These are phyloP conservation scores for Xylaria longipes DNA, from an alignment of 495 filamentous ascomycete genomes.

Conservation along the genomic window DNA sequence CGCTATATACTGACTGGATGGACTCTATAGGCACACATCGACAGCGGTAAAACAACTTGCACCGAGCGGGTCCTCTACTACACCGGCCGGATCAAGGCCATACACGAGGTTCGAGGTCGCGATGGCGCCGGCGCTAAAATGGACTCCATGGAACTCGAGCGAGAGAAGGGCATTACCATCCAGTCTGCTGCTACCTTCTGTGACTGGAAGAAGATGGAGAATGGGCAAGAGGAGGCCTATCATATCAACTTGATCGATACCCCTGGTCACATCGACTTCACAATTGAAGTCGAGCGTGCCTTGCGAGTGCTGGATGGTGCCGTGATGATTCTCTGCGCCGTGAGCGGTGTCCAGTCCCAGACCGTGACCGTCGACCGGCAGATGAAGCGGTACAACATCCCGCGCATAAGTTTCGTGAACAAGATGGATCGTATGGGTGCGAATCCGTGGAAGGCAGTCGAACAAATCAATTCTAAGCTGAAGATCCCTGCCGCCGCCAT, in stretches of 20 bases:
- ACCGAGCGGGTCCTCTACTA: slow-evolving; percentile 99
- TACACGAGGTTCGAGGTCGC: slow-evolving; percentile 96
- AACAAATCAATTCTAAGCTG: slow-evolving; percentile 95
- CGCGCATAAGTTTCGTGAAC: slow-evolving; percentile 94
- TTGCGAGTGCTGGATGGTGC: slow-evolving; percentile 95
- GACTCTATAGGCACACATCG: slow-evolving; percentile 84
- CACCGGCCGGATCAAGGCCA: slow-evolving; percentile 93
- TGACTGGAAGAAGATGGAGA: slow-evolving; percentile 86
- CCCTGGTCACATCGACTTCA: slow-evolving; percentile 98
- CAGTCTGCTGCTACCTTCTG: slow-evolving; percentile 98
- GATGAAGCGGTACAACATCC: slow-evolving; percentile 98
- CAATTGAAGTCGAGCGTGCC: slow-evolving; percentile 97
- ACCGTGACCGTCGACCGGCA: slow-evolving; percentile 98
- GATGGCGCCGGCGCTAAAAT: slow-evolving; percentile 98
- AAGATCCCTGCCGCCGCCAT: slow-evolving; percentile 91
- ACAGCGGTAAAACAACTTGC: slow-evolving; percentile 97
- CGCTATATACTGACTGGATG: slow-evolving; percentile 29
- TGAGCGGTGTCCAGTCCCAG: slow-evolving; percentile 95
- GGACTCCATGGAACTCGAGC: slow-evolving; percentile 99
- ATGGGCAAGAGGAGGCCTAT: slow-evolving; percentile 85
- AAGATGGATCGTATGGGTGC: slow-evolving; percentile 99
- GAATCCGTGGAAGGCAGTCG: slow-evolving; percentile 96
- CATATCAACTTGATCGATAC: slow-evolving; percentile 99
- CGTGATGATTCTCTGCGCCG: slow-evolving; percentile 98
- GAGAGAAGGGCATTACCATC: slow-evolving; percentile 98